A percentile compares a stretch with the other conserved stretches of the same genome.
phyloP scores from a whole-genome alignment of 23 red algal genomes.

The Cyanidiococcus yangmingshanensis region DNA sequence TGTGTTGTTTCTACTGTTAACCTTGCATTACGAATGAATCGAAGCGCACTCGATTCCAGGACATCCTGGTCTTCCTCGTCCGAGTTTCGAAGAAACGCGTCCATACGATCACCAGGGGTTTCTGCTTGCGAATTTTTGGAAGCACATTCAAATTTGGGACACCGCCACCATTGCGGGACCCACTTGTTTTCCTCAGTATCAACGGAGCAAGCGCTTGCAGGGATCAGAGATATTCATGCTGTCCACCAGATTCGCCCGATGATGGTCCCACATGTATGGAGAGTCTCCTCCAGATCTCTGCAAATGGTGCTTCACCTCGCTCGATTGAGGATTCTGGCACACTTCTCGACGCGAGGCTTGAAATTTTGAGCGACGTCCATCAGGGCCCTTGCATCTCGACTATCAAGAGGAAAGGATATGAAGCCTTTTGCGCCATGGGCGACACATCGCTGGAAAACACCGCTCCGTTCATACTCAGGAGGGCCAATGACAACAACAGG shows the following conservation, averaged over 20 bases:
- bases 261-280: too few relatives aligned
- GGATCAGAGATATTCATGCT: too few relatives aligned
- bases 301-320: too few relatives aligned
- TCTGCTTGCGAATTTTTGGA: not conserved
- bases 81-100: not conserved
- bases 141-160: not conserved
- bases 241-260: too few relatives aligned
- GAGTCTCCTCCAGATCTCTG: too few relatives aligned
- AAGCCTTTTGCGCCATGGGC: not conserved
- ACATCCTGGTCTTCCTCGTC: not conserved
- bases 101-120: not conserved
- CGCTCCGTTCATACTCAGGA: not conserved
- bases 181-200: too few relatives aligned
- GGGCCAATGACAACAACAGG: constrained; percentile 1
- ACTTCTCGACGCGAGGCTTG: too few relatives aligned
- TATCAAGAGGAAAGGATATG: constrained; percentile 3
- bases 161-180: not conserved
- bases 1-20: too few relatives aligned
- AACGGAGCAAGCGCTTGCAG: too few relatives aligned
- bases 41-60: not conserved
- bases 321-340: too few relatives aligned
- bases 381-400: not conserved
- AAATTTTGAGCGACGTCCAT: not conserved
- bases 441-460: not conserved
- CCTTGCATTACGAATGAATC: too few relatives aligned